phyloP scores from a whole-genome alignment of 2,329 filamentous ascomycete genomes.

The Chaetomiaceae sp. region DNA sequence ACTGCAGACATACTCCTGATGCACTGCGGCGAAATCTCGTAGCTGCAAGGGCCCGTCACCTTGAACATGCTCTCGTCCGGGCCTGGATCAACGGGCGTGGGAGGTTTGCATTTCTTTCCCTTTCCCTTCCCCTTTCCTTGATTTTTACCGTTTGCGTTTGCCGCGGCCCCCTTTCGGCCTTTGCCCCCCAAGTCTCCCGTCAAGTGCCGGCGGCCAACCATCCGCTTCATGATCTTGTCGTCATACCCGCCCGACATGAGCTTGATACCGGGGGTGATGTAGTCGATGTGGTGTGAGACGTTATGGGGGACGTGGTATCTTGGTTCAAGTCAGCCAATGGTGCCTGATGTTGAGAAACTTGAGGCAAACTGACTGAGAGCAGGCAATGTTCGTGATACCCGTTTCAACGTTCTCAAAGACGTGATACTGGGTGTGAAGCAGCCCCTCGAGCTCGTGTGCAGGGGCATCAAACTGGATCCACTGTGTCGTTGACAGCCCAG shows the following conservation, averaged over 20 bases:
- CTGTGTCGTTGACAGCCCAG: constrained; percentile 19
- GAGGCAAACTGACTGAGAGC: constrained; percentile 17
- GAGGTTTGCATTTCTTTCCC: background rate
- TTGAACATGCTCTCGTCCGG: constrained; percentile 11
- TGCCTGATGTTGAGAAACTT: background rate
- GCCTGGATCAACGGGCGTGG: background rate
- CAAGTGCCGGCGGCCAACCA: constrained; percentile 3
- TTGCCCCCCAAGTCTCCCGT: background rate
- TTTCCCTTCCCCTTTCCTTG: background rate
- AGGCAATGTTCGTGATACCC: constrained; percentile 28
- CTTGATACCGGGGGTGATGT: constrained; percentile 52
- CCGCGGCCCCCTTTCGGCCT: background rate
- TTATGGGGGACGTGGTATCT: constrained; percentile 42
- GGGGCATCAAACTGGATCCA: constrained; percentile 42
- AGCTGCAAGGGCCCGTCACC: constrained; percentile 19
- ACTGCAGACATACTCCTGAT: constrained; percentile 12
- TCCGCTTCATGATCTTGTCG: constrained; percentile 11
- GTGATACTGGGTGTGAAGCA: constrained; percentile 38
- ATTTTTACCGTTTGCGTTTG: background rate
- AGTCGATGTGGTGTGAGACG: constrained; percentile 47
- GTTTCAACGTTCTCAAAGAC: constrained; percentile 36
- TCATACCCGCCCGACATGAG: constrained; percentile 28
- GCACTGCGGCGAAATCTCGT: constrained; percentile 22
- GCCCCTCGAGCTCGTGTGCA: constrained; percentile 34
- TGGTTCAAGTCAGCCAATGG: background rate